Evolutionary conservation across 768 basidiomycete genomes (phyloP), one percentile per base, ranked within the genome.

Genomic region (Russula lepida): DNA sequence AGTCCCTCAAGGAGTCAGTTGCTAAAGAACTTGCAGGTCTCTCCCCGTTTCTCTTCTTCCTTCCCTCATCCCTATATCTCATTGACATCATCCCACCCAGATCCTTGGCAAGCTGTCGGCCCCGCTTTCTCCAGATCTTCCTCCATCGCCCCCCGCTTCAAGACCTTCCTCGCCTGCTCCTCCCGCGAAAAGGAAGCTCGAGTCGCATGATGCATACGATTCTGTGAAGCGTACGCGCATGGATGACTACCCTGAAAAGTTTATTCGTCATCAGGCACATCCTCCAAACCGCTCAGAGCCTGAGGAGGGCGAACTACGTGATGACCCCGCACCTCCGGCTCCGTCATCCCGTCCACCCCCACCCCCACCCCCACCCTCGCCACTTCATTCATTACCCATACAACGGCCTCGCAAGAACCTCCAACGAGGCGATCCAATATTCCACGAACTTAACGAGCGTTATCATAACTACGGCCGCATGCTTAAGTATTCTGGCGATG

Each of bases 401-500:
- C 81, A 84, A 52, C 78, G 86, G 13, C 86, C 86, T 7, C 83
- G 83, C 68, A 82, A 84, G 53, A 84, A 86, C 63, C 63, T 64
- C 30, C 60, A 46, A 37, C 64, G 65, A 23, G 60, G 66, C 78
- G 78, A 69, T 74, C 77, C 75, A 41, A 78, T 84, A 67, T 84
- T 78, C 69, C 83, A 87, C 56, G 74, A 73, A 41, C 74, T 89
- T 44, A 82, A 89, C 68, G 81, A 86, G 69, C 83, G 79, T 69
- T 92, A 88, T 69, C 83, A 89, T 66, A 73, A 72, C 4, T 79
- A 81, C 21, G 91, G 87, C 23, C 84, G 89, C 59, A 75, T 79
- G 66, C 85, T 93, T 70, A 92, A 93, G 73, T 90, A 88, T 69
- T 90, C 89, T 1, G 89, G 89, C 27, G 87, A 90, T 69, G 81